These are phyloP conservation scores for Euryodendron excelsum DNA, from an alignment of 148 eudicot genomes.

Conservation along the genomic window DNA sequence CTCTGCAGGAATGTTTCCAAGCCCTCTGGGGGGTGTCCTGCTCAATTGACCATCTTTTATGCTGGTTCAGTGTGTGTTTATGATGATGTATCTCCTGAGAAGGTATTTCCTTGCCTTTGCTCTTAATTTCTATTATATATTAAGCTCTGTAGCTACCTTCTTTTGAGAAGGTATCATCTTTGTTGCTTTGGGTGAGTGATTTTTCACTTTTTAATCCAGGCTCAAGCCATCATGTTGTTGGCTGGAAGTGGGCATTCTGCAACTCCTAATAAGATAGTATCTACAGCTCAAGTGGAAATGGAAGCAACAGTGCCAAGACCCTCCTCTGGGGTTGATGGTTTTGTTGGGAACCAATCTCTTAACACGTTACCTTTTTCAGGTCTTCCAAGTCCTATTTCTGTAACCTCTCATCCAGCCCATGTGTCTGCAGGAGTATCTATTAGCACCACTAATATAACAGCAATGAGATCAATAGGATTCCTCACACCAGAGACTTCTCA, in stretches of 20 bases:
- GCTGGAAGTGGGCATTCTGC: conserved; percentile 63
- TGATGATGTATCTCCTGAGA: conserved; percentile 67
- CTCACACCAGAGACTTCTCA: conserved; percentile 32
- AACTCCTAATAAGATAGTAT: conserved; percentile 19
- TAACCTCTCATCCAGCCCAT: conserved; percentile 20
- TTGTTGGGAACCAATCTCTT: conserved; percentile 19
- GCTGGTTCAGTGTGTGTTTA: conserved; percentile 74
- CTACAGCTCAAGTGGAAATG: conserved; percentile 31
- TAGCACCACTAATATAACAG: conserved; percentile 11
- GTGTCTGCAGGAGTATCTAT: conserved; percentile 24
- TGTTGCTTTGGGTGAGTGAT: background rate
- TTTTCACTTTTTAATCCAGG: conserved; percentile 32
- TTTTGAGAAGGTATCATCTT: too few relatives aligned
- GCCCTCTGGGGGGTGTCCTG: conserved; percentile 39
- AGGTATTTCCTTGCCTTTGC: conserved; percentile 36
- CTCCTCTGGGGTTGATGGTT: conserved; percentile 20
- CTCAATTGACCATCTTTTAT: conserved; percentile 79
- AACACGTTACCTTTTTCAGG: background rate
- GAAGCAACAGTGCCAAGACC: conserved; percentile 15
- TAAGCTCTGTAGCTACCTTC: background rate
- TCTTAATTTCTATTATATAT: background rate
- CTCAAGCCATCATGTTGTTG: conserved; percentile 81
- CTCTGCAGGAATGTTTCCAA: conserved; percentile 42
- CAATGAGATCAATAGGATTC: conserved; percentile 24
- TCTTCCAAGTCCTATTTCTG: conserved; percentile 32